Percentiles rank a stretch among this genome's conserved stretches.
phyloP scores from a whole-genome alignment of 352 stramenopile species.

The Phytophthora rubi region DNA sequence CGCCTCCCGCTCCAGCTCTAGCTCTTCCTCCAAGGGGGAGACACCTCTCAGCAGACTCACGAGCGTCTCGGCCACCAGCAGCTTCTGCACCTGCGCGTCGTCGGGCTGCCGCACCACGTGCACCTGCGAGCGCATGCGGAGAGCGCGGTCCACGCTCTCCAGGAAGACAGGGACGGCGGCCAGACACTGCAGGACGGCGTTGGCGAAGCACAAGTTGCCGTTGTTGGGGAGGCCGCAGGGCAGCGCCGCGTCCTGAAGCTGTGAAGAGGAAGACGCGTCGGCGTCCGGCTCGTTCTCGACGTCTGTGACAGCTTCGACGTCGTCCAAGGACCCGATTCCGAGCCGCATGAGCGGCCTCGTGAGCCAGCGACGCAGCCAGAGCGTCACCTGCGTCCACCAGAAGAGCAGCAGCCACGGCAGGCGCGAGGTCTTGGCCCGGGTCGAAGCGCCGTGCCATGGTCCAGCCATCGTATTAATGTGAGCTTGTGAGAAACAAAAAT shows the following conservation, averaged over 20 bases:
- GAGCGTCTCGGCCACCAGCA: conserved; percentile 37
- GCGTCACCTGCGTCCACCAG: conserved; percentile 30
- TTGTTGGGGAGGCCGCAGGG: conserved; percentile 62
- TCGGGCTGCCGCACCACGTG: conserved; percentile 28
- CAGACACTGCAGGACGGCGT: conserved; percentile 77
- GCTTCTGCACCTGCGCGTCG: conserved; percentile 28
- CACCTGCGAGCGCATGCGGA: conserved; percentile 33
- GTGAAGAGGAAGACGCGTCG: not conserved
- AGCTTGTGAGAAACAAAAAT: too few relatives aligned
- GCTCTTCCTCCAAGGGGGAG: conserved; percentile 7
- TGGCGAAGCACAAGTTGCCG: conserved; percentile 82
- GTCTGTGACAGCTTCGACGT: conserved; percentile 18
- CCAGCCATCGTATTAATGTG: conserved; percentile 11
- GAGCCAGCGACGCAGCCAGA: conserved; percentile 44
- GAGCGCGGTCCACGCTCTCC: conserved; percentile 30
- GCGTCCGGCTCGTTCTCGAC: conserved; percentile 20
- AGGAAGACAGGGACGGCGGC: conserved; percentile 51
- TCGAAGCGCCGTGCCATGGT: conserved; percentile 1
- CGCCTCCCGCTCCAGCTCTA: conserved; percentile 9
- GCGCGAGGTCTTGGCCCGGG: conserved; percentile 5
- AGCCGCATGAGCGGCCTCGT: conserved; percentile 44
- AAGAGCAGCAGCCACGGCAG: conserved; percentile 45
- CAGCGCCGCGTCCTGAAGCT: conserved; percentile 13
- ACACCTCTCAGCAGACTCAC: conserved; percentile 37
- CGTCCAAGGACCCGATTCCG: conserved; percentile 24